Evolutionary conservation across 306 rosid species (phyloP), one percentile per base, ranked within the genome.

Genomic region (Pterocarpus santalinus): DNA sequence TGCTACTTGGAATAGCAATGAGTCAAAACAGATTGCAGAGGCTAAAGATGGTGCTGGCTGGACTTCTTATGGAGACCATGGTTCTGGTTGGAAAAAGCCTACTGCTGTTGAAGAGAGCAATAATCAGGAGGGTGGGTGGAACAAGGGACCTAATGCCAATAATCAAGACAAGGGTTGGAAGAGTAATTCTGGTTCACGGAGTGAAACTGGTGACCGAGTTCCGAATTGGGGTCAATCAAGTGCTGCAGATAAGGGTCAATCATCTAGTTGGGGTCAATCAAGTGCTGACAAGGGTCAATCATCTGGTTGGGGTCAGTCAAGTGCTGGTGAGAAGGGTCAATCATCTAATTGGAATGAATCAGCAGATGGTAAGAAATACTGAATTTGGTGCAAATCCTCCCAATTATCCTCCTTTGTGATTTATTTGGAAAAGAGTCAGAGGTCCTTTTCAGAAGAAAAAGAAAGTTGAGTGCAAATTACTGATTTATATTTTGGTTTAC

Each of bases 261-360:
- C 57, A 14, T 51, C 57, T 51, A 5, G 22, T 10, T 65, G 85
- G 87, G 71, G 74, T 44, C 80, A 79, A 75, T 72, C 91, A 44
- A 62, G 61, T 77, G 74, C 75, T 73, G 87, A 77, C 5, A 73
- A 47, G 53, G 53, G 53, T 10, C 47, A 43, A 10, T 47, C 53
- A 47, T 47, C 53, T 47, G 53, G 53, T 7, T 71, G 87, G 87
- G 70, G 73, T 51, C 80, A 79, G 65, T 67, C 90, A 43, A 67
- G 52, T 80, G 80, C 71, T 73, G 71, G 76, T 53, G 87, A 78
- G 5, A 74, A 72, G 55, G 85, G 78, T 66, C 90, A 77, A 53
- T 65, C 91, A 56, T 79, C 88, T 33, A 62, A 78, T 69, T 86
- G 82, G 89, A 85, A 78, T 67, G 78, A 43, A 17, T 51, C 89